Evolutionary conservation across 495 filamentous ascomycete species (phyloP).

Genomic region (Hyaloscypha hepaticicola): DNA sequence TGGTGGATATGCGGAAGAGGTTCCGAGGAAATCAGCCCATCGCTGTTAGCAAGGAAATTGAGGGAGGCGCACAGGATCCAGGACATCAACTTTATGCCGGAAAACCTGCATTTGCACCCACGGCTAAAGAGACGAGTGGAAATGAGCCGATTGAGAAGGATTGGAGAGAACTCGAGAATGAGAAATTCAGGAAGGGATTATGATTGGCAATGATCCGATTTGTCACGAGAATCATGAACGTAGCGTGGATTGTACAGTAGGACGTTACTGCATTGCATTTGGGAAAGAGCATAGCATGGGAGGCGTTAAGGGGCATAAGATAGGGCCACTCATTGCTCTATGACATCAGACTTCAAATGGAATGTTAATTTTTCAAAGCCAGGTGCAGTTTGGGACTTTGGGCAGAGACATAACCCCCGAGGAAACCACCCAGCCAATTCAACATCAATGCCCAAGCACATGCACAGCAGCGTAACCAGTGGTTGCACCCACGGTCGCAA

Average conservation of each 20-base stretch:
- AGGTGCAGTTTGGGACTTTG: not conserved
- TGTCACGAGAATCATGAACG: not conserved
- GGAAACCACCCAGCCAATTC: too few species aligned
- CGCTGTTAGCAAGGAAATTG: constrained; percentile 59
- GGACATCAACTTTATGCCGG: constrained; percentile 79
- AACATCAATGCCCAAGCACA: too few species aligned
- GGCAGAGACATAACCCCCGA: not conserved
- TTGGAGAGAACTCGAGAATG: constrained; percentile 57
- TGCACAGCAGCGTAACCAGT: too few species aligned
- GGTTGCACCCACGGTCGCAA: too few species aligned
- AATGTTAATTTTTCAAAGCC: not conserved
- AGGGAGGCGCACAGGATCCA: constrained; percentile 51
- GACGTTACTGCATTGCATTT: not conserved
- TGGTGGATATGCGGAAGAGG: constrained; percentile 98
- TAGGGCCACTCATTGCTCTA: not conserved
- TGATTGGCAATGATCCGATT: not conserved
- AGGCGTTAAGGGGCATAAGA: constrained; percentile 11
- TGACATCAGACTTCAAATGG: not conserved
- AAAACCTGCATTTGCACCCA: constrained; percentile 62
- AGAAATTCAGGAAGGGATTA: constrained; percentile 42
- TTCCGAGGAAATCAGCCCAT: constrained; percentile 95
- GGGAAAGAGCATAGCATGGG: constrained; percentile 7
- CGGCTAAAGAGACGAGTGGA: constrained; percentile 48
- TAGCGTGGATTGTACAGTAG: not conserved
- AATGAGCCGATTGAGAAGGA: constrained; percentile 50